Percentiles rank a stretch among this genome's conserved stretches.
Conservation (phyloP, 768 basidiomycete species). For the Tricholoma sp. region DNA sequence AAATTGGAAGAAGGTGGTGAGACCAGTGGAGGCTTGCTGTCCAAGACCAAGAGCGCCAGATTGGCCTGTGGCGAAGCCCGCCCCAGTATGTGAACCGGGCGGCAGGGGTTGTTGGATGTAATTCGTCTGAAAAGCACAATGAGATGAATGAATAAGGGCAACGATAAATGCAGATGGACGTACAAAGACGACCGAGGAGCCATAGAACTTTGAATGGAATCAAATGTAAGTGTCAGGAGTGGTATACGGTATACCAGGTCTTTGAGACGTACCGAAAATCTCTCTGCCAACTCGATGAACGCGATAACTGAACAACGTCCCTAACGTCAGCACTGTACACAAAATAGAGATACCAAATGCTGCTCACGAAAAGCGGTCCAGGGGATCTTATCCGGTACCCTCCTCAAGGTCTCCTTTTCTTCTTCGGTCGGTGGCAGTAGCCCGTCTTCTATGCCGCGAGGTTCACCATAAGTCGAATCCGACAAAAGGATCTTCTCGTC, state of each 20-base stretch:
- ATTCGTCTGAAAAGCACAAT: conserved; percentile 45
- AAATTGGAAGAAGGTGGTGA: conserved; percentile 67
- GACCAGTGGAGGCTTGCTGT: conserved; percentile 67
- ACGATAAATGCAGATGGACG: conserved; percentile 5
- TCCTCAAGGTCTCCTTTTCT: conserved; percentile 51
- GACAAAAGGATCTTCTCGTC: conserved; percentile 2
- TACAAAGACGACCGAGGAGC: conserved; percentile 47
- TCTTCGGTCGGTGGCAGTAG: conserved; percentile 62
- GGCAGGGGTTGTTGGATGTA: conserved; percentile 74
- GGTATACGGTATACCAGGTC: no score
- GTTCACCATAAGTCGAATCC: conserved; percentile 5
- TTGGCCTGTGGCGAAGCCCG: conserved; percentile 46
- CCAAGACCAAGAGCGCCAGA: conserved; percentile 65
- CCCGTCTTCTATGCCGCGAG: conserved; percentile 39
- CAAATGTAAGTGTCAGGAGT: neutral
- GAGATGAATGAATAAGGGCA: neutral
- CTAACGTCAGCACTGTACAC: neutral
- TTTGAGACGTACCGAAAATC: conserved; percentile 52
- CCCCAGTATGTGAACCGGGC: conserved; percentile 57
- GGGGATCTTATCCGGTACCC: conserved; percentile 54
- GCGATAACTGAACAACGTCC: conserved; percentile 46
- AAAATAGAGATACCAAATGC: neutral
- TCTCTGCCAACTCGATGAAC: conserved; percentile 63
- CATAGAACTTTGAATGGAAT: conserved; percentile 31
- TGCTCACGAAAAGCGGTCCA: conserved; percentile 51